These are phyloP conservation scores for Didymosphaeria variabile DNA, from an alignment of 2,329 filamentous ascomycete species.

Conservation along the genomic window DNA sequence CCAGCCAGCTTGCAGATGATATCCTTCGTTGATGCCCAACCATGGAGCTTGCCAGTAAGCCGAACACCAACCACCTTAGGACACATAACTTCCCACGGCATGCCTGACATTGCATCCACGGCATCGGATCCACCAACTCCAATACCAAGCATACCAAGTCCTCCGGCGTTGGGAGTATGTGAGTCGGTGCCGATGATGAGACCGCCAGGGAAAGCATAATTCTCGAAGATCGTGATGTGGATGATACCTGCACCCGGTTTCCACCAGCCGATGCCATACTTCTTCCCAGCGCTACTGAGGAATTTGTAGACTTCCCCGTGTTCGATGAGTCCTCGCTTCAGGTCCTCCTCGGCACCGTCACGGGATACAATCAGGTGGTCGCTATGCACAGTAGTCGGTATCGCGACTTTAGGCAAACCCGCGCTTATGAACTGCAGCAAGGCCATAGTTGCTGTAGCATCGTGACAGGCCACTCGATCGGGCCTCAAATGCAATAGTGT, in stretches of 20 bases:
- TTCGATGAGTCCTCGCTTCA: slow-evolving; percentile 36
- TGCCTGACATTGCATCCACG: slow-evolving; percentile 40
- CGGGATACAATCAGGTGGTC: slow-evolving; percentile 52
- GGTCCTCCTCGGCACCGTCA: slow-evolving; percentile 43
- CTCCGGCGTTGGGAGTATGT: slow-evolving; percentile 50
- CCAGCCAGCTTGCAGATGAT: slow-evolving; percentile 52
- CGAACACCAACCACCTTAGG: slow-evolving; percentile 46
- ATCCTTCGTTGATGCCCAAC: slow-evolving; percentile 48
- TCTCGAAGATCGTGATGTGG: slow-evolving; percentile 54
- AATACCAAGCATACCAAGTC: slow-evolving; percentile 49
- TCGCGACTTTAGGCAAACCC: slow-evolving; percentile 48
- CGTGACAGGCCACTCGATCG: slow-evolving; percentile 54
- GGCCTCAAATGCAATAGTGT: slow-evolving; percentile 51
- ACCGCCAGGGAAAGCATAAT: slow-evolving; percentile 50
- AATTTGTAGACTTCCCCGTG: slow-evolving; percentile 53
- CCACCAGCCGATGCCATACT: slow-evolving; percentile 50
- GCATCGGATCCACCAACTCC: slow-evolving; percentile 43
- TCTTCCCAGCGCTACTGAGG: slow-evolving; percentile 48
- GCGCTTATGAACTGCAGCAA: slow-evolving; percentile 55
- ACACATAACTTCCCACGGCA: slow-evolving; percentile 48
- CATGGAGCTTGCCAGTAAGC: slow-evolving; percentile 39
- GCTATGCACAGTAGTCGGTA: slow-evolving; percentile 54
- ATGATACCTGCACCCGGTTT: slow-evolving; percentile 38
- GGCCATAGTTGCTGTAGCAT: slow-evolving; percentile 56
- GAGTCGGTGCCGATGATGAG: slow-evolving; percentile 51